Base-by-base conservation (phyloP, 2,329 filamentous ascomycete species). In the Nemania sp. region DNA sequence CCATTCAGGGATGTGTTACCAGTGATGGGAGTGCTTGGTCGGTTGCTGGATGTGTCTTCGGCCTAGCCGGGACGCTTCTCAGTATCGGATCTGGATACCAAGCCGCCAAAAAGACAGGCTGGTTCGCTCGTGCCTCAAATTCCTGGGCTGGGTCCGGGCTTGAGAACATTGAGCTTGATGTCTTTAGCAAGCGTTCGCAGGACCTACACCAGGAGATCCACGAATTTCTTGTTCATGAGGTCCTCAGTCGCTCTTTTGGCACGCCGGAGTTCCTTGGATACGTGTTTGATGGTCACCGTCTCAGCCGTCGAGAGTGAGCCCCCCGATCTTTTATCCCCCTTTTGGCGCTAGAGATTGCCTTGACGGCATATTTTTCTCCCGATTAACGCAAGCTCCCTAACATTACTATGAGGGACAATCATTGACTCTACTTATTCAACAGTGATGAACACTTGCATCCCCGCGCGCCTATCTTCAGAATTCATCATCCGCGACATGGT, bases 1-100 rank as follows among this genome's bases (percentile, higher is more conserved):
- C 47, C 32, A 49, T 49, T 32, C 47, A 49, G 35, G 47, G 47
- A 35, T 49, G 47, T 32, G 17, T 49, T 15, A 49, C 47, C 15
- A n/a, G 35, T 25, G 47, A 37, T 20, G 47, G 32, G 15, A 49
- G 47, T 32, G 32, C 15, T 34, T 49, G 17, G 32, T 17, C 10
- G 34, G 10, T 15, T 34, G 37, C 18, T 18, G 39, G 39, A 18
- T 50, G 34, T 18, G 11, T 39, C 34, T 34, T 50, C 21, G 34
- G 34, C 13, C 48, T 50, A 25, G 12, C 10, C 37, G 32, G 32
- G 17, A 34, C 47, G 17, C n/a, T 37, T 17, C n/a, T 49, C 35
- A 6, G 29, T 5, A 49, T 49, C 20, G 47, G 47, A 20, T 29
- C n/a, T 17, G 29, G 10, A 15, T 49, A 49, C 47, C 13, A 5